Conservation (phyloP, 495 filamentous ascomycete genomes). For the Tuber aestivum region DNA sequence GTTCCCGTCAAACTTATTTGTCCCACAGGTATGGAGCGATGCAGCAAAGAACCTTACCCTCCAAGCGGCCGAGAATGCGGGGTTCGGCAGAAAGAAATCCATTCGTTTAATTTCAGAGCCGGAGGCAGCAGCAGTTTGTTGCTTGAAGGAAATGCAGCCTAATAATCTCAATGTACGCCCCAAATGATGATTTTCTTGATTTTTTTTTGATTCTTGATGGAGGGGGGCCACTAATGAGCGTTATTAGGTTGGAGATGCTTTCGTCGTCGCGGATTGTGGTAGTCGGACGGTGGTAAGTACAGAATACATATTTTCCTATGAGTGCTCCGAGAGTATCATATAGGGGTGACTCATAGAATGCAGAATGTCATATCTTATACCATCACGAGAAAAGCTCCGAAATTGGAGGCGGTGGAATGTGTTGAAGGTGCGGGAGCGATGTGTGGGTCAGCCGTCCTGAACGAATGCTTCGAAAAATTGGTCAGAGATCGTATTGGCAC, state of each 20-base stretch:
- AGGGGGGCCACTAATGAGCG: not conserved
- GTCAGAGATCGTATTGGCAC: conserved; percentile 54
- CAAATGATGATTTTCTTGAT: not conserved
- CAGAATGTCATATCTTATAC: conserved; percentile 48
- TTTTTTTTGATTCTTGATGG: too few relatives aligned
- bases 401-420: conserved; percentile 56
- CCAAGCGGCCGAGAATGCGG: conserved; percentile 49
- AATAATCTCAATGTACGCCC: conserved; percentile 19
- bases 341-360: not conserved
- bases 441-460: conserved; percentile 63
- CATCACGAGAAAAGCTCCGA: conserved; percentile 46
- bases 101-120: conserved; percentile 57
- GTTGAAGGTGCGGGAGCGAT: conserved; percentile 59
- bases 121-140: conserved; percentile 41
- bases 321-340: not conserved
- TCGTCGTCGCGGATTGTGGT: conserved; percentile 67
- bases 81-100: conserved; percentile 48
- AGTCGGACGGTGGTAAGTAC: conserved; percentile 58
- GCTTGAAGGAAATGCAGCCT: conserved; percentile 20
- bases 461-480: conserved; percentile 60
- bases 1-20: not conserved
- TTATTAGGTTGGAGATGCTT: conserved; percentile 55
- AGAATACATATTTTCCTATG: not conserved
- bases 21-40: conserved; percentile 49
- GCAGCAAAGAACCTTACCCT: conserved; percentile 49